Base-by-base conservation (phyloP, 495 filamentous ascomycete species). In the Penicillium manginii region DNA sequence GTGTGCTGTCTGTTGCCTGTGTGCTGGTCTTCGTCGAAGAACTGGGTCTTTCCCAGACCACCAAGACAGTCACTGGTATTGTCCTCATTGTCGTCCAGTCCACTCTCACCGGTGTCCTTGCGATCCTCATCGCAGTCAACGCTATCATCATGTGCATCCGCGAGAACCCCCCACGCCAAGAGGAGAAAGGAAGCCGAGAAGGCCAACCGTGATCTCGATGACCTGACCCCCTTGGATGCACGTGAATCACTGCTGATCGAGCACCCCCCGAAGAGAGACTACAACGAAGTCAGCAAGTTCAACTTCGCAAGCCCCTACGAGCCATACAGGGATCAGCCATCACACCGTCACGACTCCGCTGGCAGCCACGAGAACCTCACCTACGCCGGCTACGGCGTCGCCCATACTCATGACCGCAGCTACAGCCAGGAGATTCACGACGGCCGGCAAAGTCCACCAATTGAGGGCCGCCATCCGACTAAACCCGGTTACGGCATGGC, bases 21-120 rank as follows among this genome's bases (percentile, higher is more conserved):
- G 91, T 98, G 63, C 72, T 98, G 64, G 80, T 98, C 29, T 98
- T 98, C 66, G 93, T 97, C 17, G 90, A 97, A 66, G 86, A 97
- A 72, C 87, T 98, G 45, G 91, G 91, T 37, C 87, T 98, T 60
- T 81, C 88, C 5, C 90, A 97, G 65, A 96, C 92, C 10, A 97
- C 94, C n/a, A 92, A 98, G 75, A 98, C 94, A 2, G 84, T 97
- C 58, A 90, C 87, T 39, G 94, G 94, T 40, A 86, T 97, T 29
- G 89, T 93, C 12, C 80, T 98, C 45, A 93, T 98, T 57, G 93
- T 85, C 43, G 80, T 97, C 17, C 94, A 98, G 74, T 91, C 90
- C 0, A 84, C 87, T 7, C 78, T 98, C 52, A 96, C 94, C 1
- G 92, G 82, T 55, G 73, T 89, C 32, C 81, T 98, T 48, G 94